Evolutionary conservation across 31 red algal genomes (phyloP), one percentile per base, ranked within the genome.

Genomic region (Odonthalia washingtoniensis): DNA sequence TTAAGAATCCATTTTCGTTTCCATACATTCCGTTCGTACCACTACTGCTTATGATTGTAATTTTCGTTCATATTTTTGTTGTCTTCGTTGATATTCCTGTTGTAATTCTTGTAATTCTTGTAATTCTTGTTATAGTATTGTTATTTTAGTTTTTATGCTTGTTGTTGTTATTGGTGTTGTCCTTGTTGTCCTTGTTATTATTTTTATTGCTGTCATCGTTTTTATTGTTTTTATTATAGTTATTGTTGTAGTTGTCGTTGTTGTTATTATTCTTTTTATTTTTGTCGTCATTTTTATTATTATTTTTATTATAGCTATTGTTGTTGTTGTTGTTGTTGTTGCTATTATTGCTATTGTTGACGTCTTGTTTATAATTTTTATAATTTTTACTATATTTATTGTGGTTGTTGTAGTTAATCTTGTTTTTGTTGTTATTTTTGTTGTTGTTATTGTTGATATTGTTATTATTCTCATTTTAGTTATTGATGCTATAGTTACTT

Each of bases 301-400:
- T 57, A 57, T 57, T 57, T 14, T 57, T 57, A 57, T 57, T 57
- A 57, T 57, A 57, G 21, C 49, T 57, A 57, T 57, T 57, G 21
- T 57, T 57, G 21, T 57, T 57, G 21, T 57, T 57, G 21, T 57
- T 57, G 21, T 57, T 57, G 21, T 57, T 57, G 21, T 57, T 21
- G 21, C 21, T 57, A 57, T 57, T 57, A 57, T 57, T 21, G 21
- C 21, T 57, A 57, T 57, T 57, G n/a, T n/a, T n/a, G n/a, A n/a
- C n/a, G n/a, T n/a, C n/a, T n/a, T n/a, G n/a, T n/a, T n/a, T n/a
- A n/a, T n/a, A n/a, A 57, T 57, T 57, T 21, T 57, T 57, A 57
- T 57, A 14, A 57, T 57, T 57, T 14, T 57, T 57, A 57, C 21
- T 57, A 9, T 57, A 14, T 14, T 57, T 57, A 57, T 57, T 57